Evolutionary conservation across 2,329 filamentous ascomycete species (phyloP).

Genomic region (Stagonosporopsis tanaceti): DNA sequence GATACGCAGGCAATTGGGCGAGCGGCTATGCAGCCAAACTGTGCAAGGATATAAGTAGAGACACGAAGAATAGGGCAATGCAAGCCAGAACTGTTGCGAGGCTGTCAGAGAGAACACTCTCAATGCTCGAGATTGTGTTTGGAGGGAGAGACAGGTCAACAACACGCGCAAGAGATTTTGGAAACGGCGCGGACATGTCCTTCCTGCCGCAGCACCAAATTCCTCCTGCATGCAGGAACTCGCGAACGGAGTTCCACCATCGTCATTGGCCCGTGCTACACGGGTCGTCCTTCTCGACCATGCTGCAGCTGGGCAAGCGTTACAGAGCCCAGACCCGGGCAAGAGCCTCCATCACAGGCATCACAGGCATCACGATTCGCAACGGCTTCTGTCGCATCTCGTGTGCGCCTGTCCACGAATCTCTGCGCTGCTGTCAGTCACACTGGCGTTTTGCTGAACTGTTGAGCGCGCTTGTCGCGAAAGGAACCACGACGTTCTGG

Average conservation of each 20-base stretch:
- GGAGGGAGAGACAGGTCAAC: constrained; percentile 20
- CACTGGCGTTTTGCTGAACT: constrained; percentile 25
- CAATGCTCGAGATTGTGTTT: constrained; percentile 16
- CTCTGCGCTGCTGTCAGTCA: constrained; percentile 10
- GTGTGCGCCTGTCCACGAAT: constrained; percentile 12
- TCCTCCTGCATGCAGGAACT: constrained; percentile 48
- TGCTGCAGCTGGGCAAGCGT: constrained; percentile 18
- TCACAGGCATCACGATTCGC: constrained; percentile 14
- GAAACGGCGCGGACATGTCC: constrained; percentile 28
- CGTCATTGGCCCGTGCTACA: constrained; percentile 41
- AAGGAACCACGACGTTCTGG: constrained; percentile 26
- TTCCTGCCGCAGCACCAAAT: constrained; percentile 25
- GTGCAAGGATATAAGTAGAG: constrained; percentile 20
- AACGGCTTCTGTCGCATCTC: constrained; percentile 17
- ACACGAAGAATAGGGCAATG: constrained; percentile 16
- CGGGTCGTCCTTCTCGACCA: constrained; percentile 35
- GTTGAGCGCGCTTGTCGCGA: constrained; percentile 39
- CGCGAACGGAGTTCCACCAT: constrained; percentile 34
- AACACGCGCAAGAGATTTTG: constrained; percentile 25
- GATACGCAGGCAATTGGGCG: constrained; percentile 29
- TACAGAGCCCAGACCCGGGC: constrained; percentile 15
- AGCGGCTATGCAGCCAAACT: constrained; percentile 30
- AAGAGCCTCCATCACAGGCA: constrained; percentile 19
- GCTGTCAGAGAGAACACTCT: constrained; percentile 12
- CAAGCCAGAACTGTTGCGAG: constrained; percentile 7